Base-by-base conservation (phyloP, 345 rosid species). In the Murraya koenigii region DNA sequence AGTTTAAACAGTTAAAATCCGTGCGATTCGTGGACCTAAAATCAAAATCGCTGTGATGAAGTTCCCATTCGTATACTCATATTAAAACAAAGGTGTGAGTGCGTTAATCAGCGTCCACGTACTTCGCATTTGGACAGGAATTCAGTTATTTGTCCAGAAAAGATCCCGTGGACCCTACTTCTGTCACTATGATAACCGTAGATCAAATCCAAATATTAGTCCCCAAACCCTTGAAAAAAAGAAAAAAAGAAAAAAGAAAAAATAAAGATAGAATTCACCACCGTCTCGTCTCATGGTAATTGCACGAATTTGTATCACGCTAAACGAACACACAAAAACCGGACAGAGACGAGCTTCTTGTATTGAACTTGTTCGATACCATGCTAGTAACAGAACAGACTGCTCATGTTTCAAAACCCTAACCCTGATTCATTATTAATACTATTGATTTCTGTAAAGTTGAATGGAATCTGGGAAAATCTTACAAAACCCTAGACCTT, bases 401-500 rank as follows among this genome's bases (percentile, higher is more conserved):
- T 17, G 7, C 56, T 19, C 20, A 52, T 52, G 78, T 66, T 41
- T 66, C 23, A 75, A 75, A 75, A 54, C 71, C 72, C 71, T 49
- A 74, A 39, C 75, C 77, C 77, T 71, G 71, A 59, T 35, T 71
- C 44, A 3, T 26, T 67, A 9, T 8, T 66, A 8, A 2, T 44
- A 20, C 15, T 44, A 11, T 22, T 32, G 26, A n/a, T 68, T 58
- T 65, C 69, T 36, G 25, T 66, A 61, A 77, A 49, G 55, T 39
- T 61, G 65, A 49, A 80, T 81, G 88, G 79, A 83, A 66, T 79
- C 88, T 15, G 83, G 66, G 75, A 81, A 81, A 70, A 17, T 74
- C 28, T 3, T 79, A 44, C 75, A 83, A 69, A 87, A 84, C 86
- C 87, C 90, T 79, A 86, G 85, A 66, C 38, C 66, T 36, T 73